Evolutionary conservation across 257 asterid species (phyloP), one percentile per base, ranked within the genome.

Genomic region (Gardenia jasminoides): DNA sequence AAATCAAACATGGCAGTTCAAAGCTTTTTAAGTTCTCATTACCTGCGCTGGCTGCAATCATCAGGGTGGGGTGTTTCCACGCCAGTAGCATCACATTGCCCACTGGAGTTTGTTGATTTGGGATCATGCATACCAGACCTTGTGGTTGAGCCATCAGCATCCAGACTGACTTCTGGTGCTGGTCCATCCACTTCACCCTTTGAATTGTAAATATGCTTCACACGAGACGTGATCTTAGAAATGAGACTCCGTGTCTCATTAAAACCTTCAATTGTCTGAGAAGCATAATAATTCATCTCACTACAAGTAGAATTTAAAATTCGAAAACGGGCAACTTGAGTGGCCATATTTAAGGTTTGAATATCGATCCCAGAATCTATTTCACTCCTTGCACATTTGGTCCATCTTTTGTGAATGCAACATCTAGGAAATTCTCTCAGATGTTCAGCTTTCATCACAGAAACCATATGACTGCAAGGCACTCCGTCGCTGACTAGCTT

Each of bases 391-490:
- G 52, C 67, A 17, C 6, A 26, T 33, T 56, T 33, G 20, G 66
- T 74, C 76, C 78, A 74, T 54, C 78, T 74, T 20, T 36, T 74
- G 67, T 74, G 33, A 44, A 54, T 56, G 22, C 67, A 50, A 39
- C 77, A 26, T 73, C 28, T 52, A 28, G 77, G 67, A 73, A 73
- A 48, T 11, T 73, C 76, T 72, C 67, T 73, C 48, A 52, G 66
- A 48, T 73, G 77, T 31, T 73, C 77, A 52, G 54, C 24, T 50
- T 73, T 73, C 77, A 54, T 52, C 59, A 52, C 77, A 52, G 31
- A 52, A 13, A 52, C 31, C 77, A 52, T 73, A 73, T 52, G 77
- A 44, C 64, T 47, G 76, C 76, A 73, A 73, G 77, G 77, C n/a
- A 50, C 16, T 30, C 77, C 77, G 17, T 72, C 77, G 2, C 33